Percentiles rank a stretch among this genome's conserved stretches.
phyloP scores from a whole-genome alignment of 2,329 filamentous ascomycete species.

The Fusarium bulbicola region DNA sequence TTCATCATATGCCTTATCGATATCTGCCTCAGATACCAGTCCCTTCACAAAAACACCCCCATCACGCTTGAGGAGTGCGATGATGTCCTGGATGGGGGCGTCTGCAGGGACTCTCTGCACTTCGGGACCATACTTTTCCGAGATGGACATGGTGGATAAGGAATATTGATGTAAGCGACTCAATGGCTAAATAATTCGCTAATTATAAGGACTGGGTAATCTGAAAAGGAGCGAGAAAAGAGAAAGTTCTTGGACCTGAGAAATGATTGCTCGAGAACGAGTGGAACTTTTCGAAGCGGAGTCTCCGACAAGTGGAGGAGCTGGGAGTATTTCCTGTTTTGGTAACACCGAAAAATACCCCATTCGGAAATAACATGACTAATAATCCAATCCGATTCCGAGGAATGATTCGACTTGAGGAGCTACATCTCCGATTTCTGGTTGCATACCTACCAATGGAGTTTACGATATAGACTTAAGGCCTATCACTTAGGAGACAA shows the following conservation, averaged over 20 bases:
- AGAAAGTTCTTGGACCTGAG: background rate
- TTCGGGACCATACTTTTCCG: background rate
- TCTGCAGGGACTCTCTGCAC: background rate
- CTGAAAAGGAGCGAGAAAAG: background rate
- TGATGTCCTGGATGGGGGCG: background rate
- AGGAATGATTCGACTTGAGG: background rate
- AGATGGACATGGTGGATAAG: background rate
- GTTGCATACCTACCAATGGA: fast-evolving
- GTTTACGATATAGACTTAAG: background rate
- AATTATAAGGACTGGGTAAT: background rate
- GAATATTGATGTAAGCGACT: no score
- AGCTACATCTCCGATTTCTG: background rate
- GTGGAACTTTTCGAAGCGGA: background rate
- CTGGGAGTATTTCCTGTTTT: background rate
- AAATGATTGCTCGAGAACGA: background rate
- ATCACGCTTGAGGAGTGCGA: constrained; percentile 9
- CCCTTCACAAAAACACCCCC: background rate
- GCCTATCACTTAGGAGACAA: fast-evolving
- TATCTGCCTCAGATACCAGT: background rate
- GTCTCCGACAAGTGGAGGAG: background rate
- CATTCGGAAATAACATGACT: background rate
- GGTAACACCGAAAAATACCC: background rate
- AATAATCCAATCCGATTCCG: background rate
- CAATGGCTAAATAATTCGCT: background rate
- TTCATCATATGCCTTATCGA: background rate